Conservation (phyloP, 2,329 filamentous ascomycete genomes). For the Aspergillus melleus region DNA sequence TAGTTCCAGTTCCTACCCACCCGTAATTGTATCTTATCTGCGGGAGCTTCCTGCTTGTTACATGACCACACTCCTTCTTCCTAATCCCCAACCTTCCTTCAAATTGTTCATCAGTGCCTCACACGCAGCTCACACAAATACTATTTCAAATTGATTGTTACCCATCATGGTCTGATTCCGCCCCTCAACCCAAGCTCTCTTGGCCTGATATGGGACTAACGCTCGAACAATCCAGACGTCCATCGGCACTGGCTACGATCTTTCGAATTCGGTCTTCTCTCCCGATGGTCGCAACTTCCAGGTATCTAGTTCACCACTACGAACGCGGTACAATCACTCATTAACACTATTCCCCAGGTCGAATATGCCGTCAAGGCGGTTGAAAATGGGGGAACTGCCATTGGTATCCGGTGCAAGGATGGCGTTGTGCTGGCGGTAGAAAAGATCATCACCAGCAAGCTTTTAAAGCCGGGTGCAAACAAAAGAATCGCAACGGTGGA, state of each 20-base stretch:
- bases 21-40: not conserved
- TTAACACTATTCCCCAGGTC: constrained; percentile 50
- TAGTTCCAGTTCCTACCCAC: not conserved
- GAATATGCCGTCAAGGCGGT: constrained; percentile 99
- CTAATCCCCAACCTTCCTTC: not conserved
- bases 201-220: not conserved
- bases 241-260: constrained; percentile 99
- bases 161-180: constrained; percentile 24
- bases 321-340: not conserved
- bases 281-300: constrained; percentile 99
- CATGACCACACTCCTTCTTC: not conserved
- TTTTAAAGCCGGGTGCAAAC: constrained; percentile 92
- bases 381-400: constrained; percentile 93
- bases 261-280: constrained; percentile 99
- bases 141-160: not conserved
- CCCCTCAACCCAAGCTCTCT: not conserved
- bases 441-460: constrained; percentile 93
- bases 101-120: not conserved
- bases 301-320: constrained; percentile 47
- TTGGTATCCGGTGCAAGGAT: constrained; percentile 96
- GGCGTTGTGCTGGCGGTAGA: constrained; percentile 94
- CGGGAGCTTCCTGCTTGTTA: not conserved
- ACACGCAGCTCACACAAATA: not conserved
- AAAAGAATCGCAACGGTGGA: constrained; percentile 96
- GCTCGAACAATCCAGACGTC: constrained; percentile 67